Base-by-base conservation (phyloP, 176 grass and related monocot genomes). In the Phoenix roebelenii region DNA sequence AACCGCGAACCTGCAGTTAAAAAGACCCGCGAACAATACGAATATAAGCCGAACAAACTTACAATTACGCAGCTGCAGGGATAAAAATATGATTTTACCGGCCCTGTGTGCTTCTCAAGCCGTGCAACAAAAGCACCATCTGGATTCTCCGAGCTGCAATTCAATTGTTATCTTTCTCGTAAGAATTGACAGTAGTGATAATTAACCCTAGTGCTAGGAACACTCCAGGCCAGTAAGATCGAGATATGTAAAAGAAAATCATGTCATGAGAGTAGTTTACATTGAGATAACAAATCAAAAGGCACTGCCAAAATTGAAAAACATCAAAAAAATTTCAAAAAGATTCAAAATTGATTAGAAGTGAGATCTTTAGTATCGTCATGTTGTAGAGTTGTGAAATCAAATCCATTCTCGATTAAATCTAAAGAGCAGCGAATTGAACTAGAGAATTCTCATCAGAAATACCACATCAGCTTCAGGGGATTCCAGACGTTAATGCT, bases 401-500 rank as follows among this genome's bases (percentile, higher is more conserved):
- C 35, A 44, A 12, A 44, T 12, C 35, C 35, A 12, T 44, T 44
- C 35, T 44, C 10, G 10, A 44, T 44, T 44, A 65, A 52, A 7
- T 17, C 4, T 15, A 52, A 22, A 22, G 0, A 65, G 16, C 18
- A 62, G 22, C 19, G 23, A 65, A 65, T 6, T n/a, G 49, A 65
- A 49, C 63, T 16, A 52, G 22, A 18, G 14, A 25, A 16, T 9
- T 52, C 15, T 26, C 22, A 30, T 24, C 7, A 26, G n/a, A 7
- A 61, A 51, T 57, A 98, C 93, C 78, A 85, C 70, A 93, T 92
- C 85, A 98, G 74, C 58, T 69, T 79, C 16, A 44, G 70, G 23
- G 94, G 94, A 70, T 98, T 92, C 94, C 94, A 98, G 3, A 98
- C 70, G 52, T 81, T 78, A 59, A 98, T 81, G 70, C 83, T 85